Conservation (phyloP, 202 grass and related monocot genomes). For the Setaria viridis region DNA sequence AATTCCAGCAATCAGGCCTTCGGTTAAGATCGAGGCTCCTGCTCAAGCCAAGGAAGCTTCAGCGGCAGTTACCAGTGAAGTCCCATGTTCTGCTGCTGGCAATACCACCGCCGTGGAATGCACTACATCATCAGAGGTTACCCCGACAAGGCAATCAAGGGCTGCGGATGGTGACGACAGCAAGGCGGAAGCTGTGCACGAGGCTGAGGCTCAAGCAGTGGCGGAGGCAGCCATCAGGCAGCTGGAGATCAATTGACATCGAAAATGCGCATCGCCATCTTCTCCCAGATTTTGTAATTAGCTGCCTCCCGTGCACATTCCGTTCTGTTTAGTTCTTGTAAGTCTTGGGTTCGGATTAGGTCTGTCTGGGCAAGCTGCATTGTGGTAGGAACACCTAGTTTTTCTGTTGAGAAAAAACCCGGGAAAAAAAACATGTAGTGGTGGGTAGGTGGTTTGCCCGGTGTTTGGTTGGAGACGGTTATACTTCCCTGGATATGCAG, state of each 20-base stretch:
- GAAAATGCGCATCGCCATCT: not conserved
- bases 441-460: slow-evolving; percentile 51
- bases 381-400: slow-evolving; percentile 52
- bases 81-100: slow-evolving; percentile 11
- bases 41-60: slow-evolving; percentile 50
- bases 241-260: slow-evolving; percentile 71
- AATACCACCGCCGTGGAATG: slow-evolving; percentile 9
- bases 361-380: slow-evolving; percentile 46
- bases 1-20: not conserved
- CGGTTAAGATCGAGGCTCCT: slow-evolving; percentile 49
- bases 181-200: slow-evolving; percentile 35
- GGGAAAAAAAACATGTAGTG: slow-evolving; percentile 27
- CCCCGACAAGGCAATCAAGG: not conserved
- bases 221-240: slow-evolving; percentile 71
- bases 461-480: slow-evolving; percentile 55
- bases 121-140: not conserved
- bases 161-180: not conserved
- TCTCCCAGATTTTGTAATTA: slow-evolving; percentile 72
- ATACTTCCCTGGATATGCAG: slow-evolving; percentile 64
- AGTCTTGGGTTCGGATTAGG: slow-evolving; percentile 48
- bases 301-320: slow-evolving; percentile 64
- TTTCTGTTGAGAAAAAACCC: slow-evolving; percentile 44
- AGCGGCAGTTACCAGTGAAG: slow-evolving; percentile 34
- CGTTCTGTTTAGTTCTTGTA: slow-evolving; percentile 54
- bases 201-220: slow-evolving; percentile 45